Conservation (phyloP, 2,329 filamentous ascomycete genomes). For the Penicillium sumatraense region DNA sequence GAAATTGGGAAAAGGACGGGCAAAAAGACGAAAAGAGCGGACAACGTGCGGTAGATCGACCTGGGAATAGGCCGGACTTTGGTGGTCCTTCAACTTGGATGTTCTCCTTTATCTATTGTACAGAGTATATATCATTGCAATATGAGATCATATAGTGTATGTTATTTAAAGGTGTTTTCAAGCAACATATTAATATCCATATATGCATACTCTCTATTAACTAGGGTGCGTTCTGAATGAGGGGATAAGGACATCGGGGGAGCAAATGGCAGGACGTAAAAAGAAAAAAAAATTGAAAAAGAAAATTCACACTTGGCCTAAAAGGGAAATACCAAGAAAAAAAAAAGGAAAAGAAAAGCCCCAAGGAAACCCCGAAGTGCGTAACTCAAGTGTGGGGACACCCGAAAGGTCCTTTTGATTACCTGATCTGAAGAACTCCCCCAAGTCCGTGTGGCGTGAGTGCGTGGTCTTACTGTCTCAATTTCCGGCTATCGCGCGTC, state of each 20-base stretch:
- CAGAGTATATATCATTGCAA: not conserved
- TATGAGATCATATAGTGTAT: too few relatives aligned
- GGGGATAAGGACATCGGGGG: not conserved
- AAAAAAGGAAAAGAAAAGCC: slow-evolving; percentile 1
- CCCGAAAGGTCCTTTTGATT: slow-evolving; percentile 20
- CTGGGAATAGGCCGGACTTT: not conserved
- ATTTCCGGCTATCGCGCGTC: slow-evolving; percentile 30
- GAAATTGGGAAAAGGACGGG: slow-evolving; percentile 19
- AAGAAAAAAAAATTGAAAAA: not conserved
- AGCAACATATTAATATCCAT: not conserved
- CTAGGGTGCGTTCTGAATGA: not conserved
- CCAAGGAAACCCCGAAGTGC: not conserved
- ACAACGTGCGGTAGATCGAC: slow-evolving; percentile 18
- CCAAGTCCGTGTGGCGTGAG: slow-evolving; percentile 24
- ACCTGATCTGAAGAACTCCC: slow-evolving; percentile 23
- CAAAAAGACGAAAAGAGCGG: slow-evolving; percentile 10
- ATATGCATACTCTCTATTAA: not conserved
- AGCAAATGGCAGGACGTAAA: not conserved
- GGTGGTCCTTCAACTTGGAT: too few relatives aligned
- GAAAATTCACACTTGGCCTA: not conserved
- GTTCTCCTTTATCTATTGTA: not conserved
- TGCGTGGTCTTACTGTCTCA: slow-evolving; percentile 30
- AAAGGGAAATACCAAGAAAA: slow-evolving; percentile 1
- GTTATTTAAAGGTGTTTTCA: too few relatives aligned
- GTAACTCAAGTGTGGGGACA: slow-evolving; percentile 21